phyloP scores from a whole-genome alignment of 2,329 filamentous ascomycete genomes.

The Cladosporium phlei region DNA sequence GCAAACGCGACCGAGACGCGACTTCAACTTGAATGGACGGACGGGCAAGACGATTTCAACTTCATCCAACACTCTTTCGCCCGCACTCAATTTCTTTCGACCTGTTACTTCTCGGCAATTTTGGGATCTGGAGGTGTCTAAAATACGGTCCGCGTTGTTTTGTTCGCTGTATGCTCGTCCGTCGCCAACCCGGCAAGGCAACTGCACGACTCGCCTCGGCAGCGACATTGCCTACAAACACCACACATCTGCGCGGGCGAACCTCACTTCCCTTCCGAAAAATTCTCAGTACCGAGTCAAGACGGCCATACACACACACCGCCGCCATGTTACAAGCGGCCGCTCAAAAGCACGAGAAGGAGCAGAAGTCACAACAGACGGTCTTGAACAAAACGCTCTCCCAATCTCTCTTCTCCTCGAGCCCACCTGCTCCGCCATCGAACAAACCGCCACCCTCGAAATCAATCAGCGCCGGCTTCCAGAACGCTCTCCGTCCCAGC shows the following conservation, averaged over 20 bases:
- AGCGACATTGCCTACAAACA: not conserved
- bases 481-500: constrained; percentile 31
- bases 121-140: too few relatives aligned
- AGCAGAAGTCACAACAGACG: constrained; percentile 25
- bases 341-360: constrained; percentile 33
- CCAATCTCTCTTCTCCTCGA: constrained; percentile 55
- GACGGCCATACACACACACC: constrained; percentile 1
- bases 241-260: constrained; percentile 8
- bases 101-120: too few relatives aligned
- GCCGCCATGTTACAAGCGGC: constrained; percentile 10
- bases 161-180: constrained; percentile 13
- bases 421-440: constrained; percentile 44
- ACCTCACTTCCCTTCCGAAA: constrained; percentile 2
- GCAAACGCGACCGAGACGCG: too few relatives aligned
- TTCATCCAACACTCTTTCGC: too few relatives aligned
- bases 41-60: too few relatives aligned
- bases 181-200: constrained; percentile 9
- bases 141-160: too few relatives aligned
- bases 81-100: too few relatives aligned
- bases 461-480: constrained; percentile 11
- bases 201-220: constrained; percentile 10
- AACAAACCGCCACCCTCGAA: constrained; percentile 39
- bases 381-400: constrained; percentile 23
- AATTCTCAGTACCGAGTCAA: not conserved
- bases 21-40: too few relatives aligned